Evolutionary conservation across 73 alveolate genomes (phyloP), one percentile per base, ranked within the genome.

Genomic region (Stentor coeruleus): DNA sequence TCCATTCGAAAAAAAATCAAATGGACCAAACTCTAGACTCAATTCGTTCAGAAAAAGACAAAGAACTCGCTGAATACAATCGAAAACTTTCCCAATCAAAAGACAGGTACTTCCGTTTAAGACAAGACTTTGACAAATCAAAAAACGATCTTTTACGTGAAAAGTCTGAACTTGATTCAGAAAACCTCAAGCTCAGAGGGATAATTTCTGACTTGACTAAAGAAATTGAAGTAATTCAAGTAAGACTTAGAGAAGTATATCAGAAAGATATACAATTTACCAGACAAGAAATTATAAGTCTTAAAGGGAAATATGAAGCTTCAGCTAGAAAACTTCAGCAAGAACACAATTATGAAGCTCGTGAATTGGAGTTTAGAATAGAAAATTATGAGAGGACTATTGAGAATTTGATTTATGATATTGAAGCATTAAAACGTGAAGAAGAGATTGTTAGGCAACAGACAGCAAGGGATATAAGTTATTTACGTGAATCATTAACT

Each of bases 331-430:
- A 49, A 49, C 28, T 49, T 6, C 66, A 49, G 66, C 66, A 49
- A 49, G 66, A 49, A 49, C 66, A 49, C 66, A 20, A 20, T 6
- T 49, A 49, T 20, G 66, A 49, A 49, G 66, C 6, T 20, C 66
- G 66, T 49, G 66, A 49, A 49, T 20, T 49, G 6, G 28, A 49
- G 20, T 49, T 11, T 20, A 6, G 66, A 6, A 20, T 49, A 11
- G 66, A 49, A 49, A 49, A 49, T 20, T 49, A 6, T 49, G 79
- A 66, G 15, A 66, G 79, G 79, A 66, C 37, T 20, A 66, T 66
- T 33, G 40, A 66, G 33, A 66, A 66, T 2, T 33, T 66, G 36
- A 26, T 20, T 11, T 66, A 66, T 33, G 79, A 66, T 11, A 66
- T 66, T 20, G 37, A 31, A 20, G n/a, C 20, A 14, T 66, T 66